Conservation (phyloP, 345 rosid species). For the Fremontodendron californicum region DNA sequence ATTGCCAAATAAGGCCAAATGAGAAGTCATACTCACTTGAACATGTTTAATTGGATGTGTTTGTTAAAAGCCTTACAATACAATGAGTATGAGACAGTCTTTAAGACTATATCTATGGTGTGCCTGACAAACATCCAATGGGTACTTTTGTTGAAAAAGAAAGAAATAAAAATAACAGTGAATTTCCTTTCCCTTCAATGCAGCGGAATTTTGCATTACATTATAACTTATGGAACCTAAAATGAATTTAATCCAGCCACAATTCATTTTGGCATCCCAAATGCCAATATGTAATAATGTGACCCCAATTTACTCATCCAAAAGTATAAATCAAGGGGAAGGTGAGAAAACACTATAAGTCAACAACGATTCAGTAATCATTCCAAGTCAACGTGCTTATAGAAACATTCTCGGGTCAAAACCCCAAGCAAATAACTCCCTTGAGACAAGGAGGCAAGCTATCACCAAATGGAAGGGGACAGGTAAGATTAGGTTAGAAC, state of each 20-base stretch:
- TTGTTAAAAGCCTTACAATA: not conserved
- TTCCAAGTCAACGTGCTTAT: not conserved
- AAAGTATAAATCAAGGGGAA: too few species aligned
- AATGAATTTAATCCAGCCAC: too few species aligned
- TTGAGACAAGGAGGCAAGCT: not conserved
- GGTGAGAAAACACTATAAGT: not conserved
- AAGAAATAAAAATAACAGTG: not conserved
- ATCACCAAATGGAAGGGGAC: not conserved
- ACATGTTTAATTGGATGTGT: not conserved
- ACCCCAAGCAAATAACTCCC: not conserved
- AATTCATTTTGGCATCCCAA: too few species aligned
- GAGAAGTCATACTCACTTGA: not conserved
- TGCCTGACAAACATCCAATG: not conserved
- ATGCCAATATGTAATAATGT: too few species aligned
- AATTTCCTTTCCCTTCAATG: not conserved
- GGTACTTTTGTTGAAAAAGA: not conserved
- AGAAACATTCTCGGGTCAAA: not conserved
- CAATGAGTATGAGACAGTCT: not conserved
- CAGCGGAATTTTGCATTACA: not conserved
- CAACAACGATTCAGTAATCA: not conserved
- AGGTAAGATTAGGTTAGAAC: not conserved
- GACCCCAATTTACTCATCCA: too few species aligned
- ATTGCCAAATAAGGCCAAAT: not conserved
- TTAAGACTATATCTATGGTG: not conserved
- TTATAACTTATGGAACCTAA: not conserved